A percentile compares a stretch with the other conserved stretches of the same genome.
These are phyloP conservation scores for Gynochthodes officinalis DNA, from an alignment of 257 asterid species.

Conservation along the genomic window DNA sequence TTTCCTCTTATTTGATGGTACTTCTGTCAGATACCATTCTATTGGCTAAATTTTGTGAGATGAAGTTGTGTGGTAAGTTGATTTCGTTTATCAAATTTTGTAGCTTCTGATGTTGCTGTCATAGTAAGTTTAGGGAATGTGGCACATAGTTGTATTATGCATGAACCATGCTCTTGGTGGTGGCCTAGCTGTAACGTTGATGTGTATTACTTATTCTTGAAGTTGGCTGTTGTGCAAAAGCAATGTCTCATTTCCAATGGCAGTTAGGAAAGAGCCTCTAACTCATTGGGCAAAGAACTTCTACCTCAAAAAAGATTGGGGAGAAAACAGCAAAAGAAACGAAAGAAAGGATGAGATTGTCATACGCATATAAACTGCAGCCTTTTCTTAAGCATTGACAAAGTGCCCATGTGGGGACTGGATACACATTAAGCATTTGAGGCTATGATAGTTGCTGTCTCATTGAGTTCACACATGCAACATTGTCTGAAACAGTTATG, in stretches of 20 bases:
- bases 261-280: not conserved
- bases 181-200: not conserved
- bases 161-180: not conserved
- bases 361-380: not conserved
- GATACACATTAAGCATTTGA: not conserved
- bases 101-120: not conserved
- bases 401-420: too few species aligned
- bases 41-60: not conserved
- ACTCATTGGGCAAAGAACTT: not conserved
- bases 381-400: too few species aligned
- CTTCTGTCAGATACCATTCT: not conserved
- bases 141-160: not conserved
- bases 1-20: not conserved
- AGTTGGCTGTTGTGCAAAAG: not conserved
- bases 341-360: not conserved
- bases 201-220: not conserved
- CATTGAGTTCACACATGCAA: not conserved
- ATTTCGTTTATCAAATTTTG: not conserved
- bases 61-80: not conserved
- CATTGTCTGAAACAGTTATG: too few species aligned
- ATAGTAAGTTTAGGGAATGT: not conserved
- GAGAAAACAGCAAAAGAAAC: not conserved
- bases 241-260: not conserved
- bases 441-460: not conserved
- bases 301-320: too few species aligned